Conservation (phyloP, 257 asterid species). For the Sherardia arvensis region DNA sequence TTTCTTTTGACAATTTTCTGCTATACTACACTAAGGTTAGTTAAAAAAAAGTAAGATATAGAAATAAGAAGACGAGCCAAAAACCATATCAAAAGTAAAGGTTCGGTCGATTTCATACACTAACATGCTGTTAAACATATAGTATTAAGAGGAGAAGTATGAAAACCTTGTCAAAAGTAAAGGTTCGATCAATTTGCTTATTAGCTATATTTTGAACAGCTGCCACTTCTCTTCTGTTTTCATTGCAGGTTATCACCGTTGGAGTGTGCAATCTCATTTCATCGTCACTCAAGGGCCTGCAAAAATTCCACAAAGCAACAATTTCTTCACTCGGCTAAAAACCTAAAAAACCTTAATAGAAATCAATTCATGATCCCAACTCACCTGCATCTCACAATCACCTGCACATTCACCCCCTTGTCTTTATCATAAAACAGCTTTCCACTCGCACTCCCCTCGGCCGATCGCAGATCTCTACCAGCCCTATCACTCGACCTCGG, state of each 20-base stretch:
- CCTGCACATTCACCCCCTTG: conserved; percentile 95
- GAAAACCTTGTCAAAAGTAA: conserved; percentile 81
- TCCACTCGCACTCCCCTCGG: conserved; percentile 68
- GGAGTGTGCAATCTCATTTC: conserved; percentile 77
- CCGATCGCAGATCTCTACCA: conserved; percentile 82
- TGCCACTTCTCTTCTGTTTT: conserved; percentile 74
- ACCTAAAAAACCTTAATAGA: neutral
- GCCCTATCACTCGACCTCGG: conserved; percentile 74
- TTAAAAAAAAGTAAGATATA: neutral
- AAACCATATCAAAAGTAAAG: conserved; percentile 50
- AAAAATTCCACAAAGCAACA: neutral
- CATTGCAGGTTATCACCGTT: conserved; percentile 80
- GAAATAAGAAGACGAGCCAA: conserved; percentile 1
- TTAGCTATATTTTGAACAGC: conserved; percentile 96
- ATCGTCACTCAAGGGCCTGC: conserved; percentile 89
- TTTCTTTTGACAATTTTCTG: neutral
- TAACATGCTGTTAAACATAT: neutral
- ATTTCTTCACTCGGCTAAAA: no score
- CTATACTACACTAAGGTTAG: neutral
- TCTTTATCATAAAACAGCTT: conserved; percentile 60
- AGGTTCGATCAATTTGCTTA: conserved; percentile 96
- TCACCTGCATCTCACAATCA: conserved; percentile 93
- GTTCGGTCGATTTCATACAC: conserved; percentile 60
- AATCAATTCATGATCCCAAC: neutral
- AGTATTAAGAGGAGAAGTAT: neutral